Base-by-base conservation (phyloP, 768 basidiomycete species). In the Mycena vitilis region DNA sequence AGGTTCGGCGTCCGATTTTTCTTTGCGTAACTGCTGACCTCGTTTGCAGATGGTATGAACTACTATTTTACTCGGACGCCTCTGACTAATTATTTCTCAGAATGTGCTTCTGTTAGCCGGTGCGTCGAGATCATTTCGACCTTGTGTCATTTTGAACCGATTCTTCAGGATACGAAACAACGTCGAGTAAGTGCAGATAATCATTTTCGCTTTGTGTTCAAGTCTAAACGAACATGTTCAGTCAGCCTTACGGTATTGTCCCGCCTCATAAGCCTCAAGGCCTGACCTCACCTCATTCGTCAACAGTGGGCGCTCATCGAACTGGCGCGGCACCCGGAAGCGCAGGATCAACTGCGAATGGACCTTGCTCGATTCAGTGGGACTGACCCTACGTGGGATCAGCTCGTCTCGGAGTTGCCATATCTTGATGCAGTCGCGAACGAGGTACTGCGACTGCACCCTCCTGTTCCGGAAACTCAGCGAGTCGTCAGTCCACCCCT, bases 341-440 rank as follows among this genome's bases (percentile, higher is more conserved):
- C 71, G n/a, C 81, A 82, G 63, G 60, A 57, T 18, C 76, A 75
- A 22, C 70, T 81, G 5, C 77, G 81, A 48, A 73, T 75, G 25
- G 81, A 82, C 61, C 75, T 82, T 25, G 53, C 40, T 25, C 55
- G 45, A 70, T 72, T 72, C 12, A 16, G 66, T 1, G 53, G 57
- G 15, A 53, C 59, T 30, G 82, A 83, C 56, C 79, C 80, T n/a
- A 78, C 79, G 4, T 84, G 79, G 78, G 81, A 84, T 49, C 76
- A 81, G 71, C 77, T 85, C 34, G 66, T 76, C 44, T 59, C 69
- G 4, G 63, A 54, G 16, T 64, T 82, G 34, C 84, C 82, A n/a
- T 82, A 79, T 65, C 78, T 85, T 37, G 83, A 85, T 61, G 82
- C 81, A 10, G 76, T 83, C 22, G 76, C 81, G 5, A 79, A 78